Evolutionary conservation across 352 stramenopile genomes (phyloP), one percentile per base, ranked within the genome.

Genomic region (Globisporangium lucens): DNA sequence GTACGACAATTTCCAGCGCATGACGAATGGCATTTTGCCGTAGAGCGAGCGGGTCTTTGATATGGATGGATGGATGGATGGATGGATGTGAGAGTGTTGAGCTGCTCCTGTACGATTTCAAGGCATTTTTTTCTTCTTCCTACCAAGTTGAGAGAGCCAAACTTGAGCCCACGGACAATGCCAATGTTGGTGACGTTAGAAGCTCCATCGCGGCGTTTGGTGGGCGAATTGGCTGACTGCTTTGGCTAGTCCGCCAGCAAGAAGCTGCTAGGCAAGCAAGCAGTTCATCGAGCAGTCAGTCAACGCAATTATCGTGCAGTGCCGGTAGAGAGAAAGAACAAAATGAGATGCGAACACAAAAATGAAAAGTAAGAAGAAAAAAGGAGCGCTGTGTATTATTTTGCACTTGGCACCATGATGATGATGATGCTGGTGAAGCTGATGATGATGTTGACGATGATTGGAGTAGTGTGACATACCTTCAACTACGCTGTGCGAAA

Each of bases 1-100:
- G 73, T 98, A 98, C 77, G 93, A 98, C 79, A 95, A 95, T 67
- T 98, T 97, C 75, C 93, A 98, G 84, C 91, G 89, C 71, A 95
- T 97, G 78, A 97, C 93, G 27, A 98, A 98, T 70, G 93, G 93
- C 41, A 98, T 98, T 69, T 70, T 97, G 65, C 79, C 89, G 9
- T 97, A 90, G 64, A 57, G 56, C 9, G 30, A 59, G 53, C 27
- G 24, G 55, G 22, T 61, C n/a, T 46, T 61, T 30, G 55, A 41
- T 60, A 29, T 58, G 51, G 43, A 61, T 61, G 47, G 9, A 24
- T 53, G 55, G 17, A 24, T 58, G 58, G 41, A 61, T 61, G 46
- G 22, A 12, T 53, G 55, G 33, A 61, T 38, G 56, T 61, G 55
- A 41, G 13, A 22, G 15, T 36, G 17, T 38, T 61, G 55, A 46